Percentiles rank a stretch among this genome's conserved stretches.
Conservation (phyloP, 139 green algal species). For the Picochlorum sp. region DNA sequence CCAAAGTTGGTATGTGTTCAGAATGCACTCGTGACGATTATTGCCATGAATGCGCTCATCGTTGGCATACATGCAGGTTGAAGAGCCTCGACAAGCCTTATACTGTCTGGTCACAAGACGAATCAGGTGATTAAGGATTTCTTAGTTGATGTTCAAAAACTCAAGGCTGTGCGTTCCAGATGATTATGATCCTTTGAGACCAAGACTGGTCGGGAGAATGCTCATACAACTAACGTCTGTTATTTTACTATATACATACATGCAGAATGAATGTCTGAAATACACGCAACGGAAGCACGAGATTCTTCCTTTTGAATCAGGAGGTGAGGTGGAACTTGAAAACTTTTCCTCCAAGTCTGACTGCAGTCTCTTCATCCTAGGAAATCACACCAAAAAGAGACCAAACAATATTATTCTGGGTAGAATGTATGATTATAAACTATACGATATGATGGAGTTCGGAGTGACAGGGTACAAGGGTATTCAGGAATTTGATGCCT, state of each 20-base stretch:
- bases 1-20: constrained; percentile 63
- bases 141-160: constrained; percentile 63
- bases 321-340: constrained; percentile 70
- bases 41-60: not conserved
- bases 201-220: not conserved
- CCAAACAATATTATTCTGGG: constrained; percentile 91
- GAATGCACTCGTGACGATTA: not conserved
- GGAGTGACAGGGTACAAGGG: constrained; percentile 46
- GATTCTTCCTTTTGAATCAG: constrained; percentile 76
- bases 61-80: constrained; percentile 41
- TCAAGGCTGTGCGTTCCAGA: constrained; percentile 54
- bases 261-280: constrained; percentile 54
- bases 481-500: constrained; percentile 39
- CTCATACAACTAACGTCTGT: not conserved
- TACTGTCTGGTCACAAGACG: constrained; percentile 60
- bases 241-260: not conserved
- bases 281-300: constrained; percentile 76
- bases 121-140: constrained; percentile 64
- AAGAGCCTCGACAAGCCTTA: constrained; percentile 63
- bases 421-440: constrained; percentile 75
- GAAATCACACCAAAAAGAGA: constrained; percentile 87
- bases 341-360: constrained; percentile 37
- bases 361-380: constrained; percentile 72
- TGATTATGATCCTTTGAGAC: not conserved
- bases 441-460: constrained; percentile 85